Evolutionary conservation across 345 rosid species (phyloP), one percentile per base, ranked within the genome.

Genomic region (Angophora floribunda): DNA sequence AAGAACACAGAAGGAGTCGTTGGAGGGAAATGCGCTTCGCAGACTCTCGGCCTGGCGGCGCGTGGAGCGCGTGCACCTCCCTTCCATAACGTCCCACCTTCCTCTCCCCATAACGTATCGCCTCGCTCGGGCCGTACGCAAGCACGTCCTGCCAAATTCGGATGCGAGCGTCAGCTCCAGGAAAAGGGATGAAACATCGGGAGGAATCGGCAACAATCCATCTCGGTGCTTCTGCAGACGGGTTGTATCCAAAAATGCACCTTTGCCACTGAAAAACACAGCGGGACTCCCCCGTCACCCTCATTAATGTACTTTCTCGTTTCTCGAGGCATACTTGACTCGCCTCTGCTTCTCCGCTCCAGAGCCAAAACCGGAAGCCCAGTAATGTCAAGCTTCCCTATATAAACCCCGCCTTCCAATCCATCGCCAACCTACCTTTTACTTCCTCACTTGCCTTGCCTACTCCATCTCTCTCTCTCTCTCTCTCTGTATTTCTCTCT

Each of bases 271-370:
- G 41, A 36, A 36, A 36, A 36, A 36, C 41, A 36, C 41, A 36
- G 41, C 41, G 41, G 41, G 41, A 36, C 41, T 36, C 41, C 41
- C 41, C 4, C 41, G n/a, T 36, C 41, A 36, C 41, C 41, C 41
- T 36, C 41, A 36, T 36, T 36, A 36, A 36, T 36, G 41, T 36
- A 36, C 41, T 36, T 36, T 32, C 47, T 36, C 0, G 7, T 1
- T 36, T 17, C 17, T 9, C 0, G 24, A 17, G 6, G 21, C 47
- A 2, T 10, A 65, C 36, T 70, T 36, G 13, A 32, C 47, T 70
- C 0, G 12, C 32, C 17, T 28, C 41, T 6, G 36, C 79, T 36
- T 10, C 13, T 1, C 9, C 1, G 0, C 13, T 36, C 13, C 0
- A 1, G 12, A 9, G 24, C 13, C 80, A 70, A 70, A 70, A 75